Conservation (phyloP, 2,329 filamentous ascomycete genomes). For the Monilinia vaccinii-corymbosi region DNA sequence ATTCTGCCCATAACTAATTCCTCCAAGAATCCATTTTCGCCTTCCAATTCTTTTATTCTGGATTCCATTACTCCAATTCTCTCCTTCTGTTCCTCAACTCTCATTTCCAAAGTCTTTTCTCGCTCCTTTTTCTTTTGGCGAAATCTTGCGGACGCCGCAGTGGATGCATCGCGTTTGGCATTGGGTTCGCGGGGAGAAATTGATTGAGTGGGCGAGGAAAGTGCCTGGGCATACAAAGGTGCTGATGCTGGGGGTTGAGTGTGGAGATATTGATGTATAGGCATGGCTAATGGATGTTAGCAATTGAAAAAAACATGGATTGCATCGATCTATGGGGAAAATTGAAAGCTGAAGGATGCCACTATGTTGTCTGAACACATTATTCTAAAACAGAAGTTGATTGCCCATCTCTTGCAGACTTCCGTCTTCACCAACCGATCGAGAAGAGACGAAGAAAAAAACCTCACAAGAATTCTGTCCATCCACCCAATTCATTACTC, state of each 20-base stretch:
- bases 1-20: constrained; percentile 62
- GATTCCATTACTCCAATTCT: constrained; percentile 65
- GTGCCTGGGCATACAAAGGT: background rate
- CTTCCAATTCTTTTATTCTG: constrained; percentile 64
- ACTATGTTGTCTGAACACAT: background rate
- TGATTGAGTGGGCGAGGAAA: constrained; percentile 2
- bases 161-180: constrained; percentile 71
- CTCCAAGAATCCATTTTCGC: constrained; percentile 73
- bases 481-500: constrained; percentile 6
- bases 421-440: background rate
- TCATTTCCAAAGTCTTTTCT: constrained; percentile 72
- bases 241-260: background rate
- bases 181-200: constrained; percentile 8
- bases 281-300: background rate
- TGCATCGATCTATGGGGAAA: background rate
- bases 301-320: background rate
- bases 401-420: background rate
- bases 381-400: background rate
- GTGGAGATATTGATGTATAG: constrained; percentile 4
- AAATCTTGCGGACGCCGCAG: constrained; percentile 79
- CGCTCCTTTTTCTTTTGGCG: constrained; percentile 93
- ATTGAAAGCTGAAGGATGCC: background rate
- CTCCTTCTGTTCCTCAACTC: constrained; percentile 70
- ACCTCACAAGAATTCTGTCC: background rate
- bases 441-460: background rate